phyloP scores from a whole-genome alignment of 306 rosid species.

The Malus sieversii region DNA sequence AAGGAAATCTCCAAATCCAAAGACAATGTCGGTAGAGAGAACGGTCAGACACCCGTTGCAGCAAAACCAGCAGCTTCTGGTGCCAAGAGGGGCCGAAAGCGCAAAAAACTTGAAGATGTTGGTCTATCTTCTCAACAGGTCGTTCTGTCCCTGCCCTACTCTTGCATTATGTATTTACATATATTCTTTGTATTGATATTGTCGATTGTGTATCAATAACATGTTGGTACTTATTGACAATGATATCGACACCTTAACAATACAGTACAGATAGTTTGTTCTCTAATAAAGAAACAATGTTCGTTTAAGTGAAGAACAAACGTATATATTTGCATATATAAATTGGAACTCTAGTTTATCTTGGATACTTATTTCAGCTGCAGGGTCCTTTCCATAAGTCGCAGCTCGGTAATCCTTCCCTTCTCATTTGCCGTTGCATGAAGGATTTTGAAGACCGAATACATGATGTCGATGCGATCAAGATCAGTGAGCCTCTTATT shows the following conservation, averaged over 20 bases:
- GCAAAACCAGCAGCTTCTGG: background rate
- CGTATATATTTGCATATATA: background rate
- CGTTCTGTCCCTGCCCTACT: background rate
- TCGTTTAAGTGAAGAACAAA: background rate
- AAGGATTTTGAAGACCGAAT: constrained; percentile 14
- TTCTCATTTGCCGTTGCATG: background rate
- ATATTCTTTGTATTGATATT: too few relatives aligned
- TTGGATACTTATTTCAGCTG: background rate
- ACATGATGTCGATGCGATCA: background rate
- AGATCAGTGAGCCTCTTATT: constrained; percentile 16
- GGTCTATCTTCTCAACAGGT: constrained; percentile 16
- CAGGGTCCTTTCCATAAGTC: background rate
- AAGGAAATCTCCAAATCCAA: background rate
- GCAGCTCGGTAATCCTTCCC: background rate
- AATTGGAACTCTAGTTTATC: background rate
- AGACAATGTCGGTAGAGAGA: background rate
- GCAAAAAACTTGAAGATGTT: constrained; percentile 27
- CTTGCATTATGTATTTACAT: background rate
- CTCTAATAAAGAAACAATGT: too few relatives aligned
- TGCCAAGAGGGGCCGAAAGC: constrained; percentile 23
- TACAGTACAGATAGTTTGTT: too few relatives aligned
- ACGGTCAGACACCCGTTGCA: background rate
- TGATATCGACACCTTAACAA: background rate
- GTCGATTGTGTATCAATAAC: background rate
- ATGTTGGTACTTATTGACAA: background rate